Percentiles rank a stretch among this genome's conserved stretches.
Conservation (phyloP, 106 monocot species). For the Narthecium ossifragum region DNA sequence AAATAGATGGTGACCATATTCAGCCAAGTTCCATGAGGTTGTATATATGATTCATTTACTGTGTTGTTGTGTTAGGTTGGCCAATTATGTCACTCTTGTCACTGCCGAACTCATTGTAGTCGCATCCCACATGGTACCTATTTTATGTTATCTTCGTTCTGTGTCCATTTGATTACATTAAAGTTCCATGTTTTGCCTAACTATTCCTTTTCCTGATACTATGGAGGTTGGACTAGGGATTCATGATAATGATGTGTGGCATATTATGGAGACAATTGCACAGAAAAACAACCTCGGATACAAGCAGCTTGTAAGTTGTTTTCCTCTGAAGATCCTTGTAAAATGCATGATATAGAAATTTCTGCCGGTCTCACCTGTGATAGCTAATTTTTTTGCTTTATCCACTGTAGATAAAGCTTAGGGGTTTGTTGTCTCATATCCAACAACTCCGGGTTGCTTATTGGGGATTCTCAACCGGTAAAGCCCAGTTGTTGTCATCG, state of each 20-base stretch:
- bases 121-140: constrained; percentile 90
- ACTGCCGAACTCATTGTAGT: constrained; percentile 81
- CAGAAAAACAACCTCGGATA: constrained; percentile 94
- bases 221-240: constrained; percentile 87
- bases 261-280: constrained; percentile 86
- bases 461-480: constrained; percentile 75
- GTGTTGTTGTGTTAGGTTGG: constrained; percentile 45
- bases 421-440: constrained; percentile 84
- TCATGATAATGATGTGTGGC: constrained; percentile 80
- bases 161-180: too few species aligned
- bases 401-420: constrained; percentile 68
- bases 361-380: neutral
- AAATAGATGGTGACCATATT: too few species aligned
- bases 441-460: constrained; percentile 89
- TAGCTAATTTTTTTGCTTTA: constrained; percentile 9
- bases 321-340: neutral
- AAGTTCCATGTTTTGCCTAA: too few species aligned
- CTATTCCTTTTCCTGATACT: constrained; percentile 8
- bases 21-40: too few species aligned
- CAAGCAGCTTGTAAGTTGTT: constrained; percentile 80
- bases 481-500: constrained; percentile 29
- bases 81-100: constrained; percentile 77
- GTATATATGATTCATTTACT: constrained; percentile 2
- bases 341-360: too few species aligned
- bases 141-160: neutral